Percentiles rank a stretch among this genome's conserved stretches.
Evolutionary conservation across 208 protist genomes (phyloP).

Genomic region (Acanthamoeba triangularis): DNA sequence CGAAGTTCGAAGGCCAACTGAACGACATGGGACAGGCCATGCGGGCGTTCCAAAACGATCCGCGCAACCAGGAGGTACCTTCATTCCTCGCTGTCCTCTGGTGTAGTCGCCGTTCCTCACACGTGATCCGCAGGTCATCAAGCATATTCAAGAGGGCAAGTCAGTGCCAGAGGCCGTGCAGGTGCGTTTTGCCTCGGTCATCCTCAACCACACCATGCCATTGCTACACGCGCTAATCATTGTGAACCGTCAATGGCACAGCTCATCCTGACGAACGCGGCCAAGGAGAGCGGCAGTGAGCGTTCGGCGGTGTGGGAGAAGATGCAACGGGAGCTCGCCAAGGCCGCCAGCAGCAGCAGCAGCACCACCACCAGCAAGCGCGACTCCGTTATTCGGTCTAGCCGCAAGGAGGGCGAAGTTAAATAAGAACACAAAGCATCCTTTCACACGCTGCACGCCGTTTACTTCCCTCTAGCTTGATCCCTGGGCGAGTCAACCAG

Average conservation of each 20-base stretch:
- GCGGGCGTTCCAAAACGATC: neutral
- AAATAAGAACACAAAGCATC: neutral
- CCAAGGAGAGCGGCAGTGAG: neutral
- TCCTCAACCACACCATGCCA: neutral
- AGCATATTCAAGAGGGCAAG: conserved; percentile 17
- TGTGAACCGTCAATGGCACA: neutral
- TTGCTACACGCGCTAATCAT: neutral
- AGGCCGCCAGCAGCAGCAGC: no score
- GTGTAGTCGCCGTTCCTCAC: neutral
- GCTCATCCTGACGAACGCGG: neutral
- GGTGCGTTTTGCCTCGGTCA: neutral
- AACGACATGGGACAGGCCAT: neutral
- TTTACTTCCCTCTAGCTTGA: neutral
- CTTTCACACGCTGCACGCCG: neutral
- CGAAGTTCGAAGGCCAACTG: neutral
- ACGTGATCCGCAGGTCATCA: neutral
- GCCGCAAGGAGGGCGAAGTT: neutral
- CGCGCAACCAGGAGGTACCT: neutral
- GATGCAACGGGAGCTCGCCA: neutral
- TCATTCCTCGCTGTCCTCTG: neutral
- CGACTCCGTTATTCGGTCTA: neutral
- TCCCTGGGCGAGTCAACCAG: no score
- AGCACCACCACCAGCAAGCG: neutral
- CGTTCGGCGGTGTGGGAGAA: conserved; percentile 29
- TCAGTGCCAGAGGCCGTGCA: neutral